A percentile compares a stretch with the other conserved stretches of the same genome.
Conservation (phyloP, 768 basidiomycete species). For the Boletus fagicola region DNA sequence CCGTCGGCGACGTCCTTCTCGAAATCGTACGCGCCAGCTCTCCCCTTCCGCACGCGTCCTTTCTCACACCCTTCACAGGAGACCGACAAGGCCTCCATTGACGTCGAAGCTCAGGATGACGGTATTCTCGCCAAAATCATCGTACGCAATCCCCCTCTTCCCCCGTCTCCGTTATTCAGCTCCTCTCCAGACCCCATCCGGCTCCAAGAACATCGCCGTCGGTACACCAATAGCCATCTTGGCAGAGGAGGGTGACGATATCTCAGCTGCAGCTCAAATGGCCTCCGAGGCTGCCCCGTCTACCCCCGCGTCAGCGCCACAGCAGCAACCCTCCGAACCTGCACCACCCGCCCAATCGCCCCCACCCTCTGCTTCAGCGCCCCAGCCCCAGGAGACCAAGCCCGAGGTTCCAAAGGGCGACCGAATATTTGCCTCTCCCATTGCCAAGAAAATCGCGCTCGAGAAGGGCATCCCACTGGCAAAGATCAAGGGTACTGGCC, state of each 20-base stretch:
- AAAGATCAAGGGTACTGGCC: slow-evolving; percentile 91
- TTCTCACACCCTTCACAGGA: slow-evolving; percentile 52
- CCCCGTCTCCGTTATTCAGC: not conserved
- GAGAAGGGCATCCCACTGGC: slow-evolving; percentile 90
- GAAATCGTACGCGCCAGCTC: slow-evolving; percentile 70
- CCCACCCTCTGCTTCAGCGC: slow-evolving; percentile 34
- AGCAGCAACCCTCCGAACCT: slow-evolving; percentile 42
- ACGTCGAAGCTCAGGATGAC: slow-evolving; percentile 98
- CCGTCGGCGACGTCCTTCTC: slow-evolving; percentile 89
- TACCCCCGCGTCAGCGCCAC: slow-evolving; percentile 32
- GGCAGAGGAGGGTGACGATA: slow-evolving; percentile 93
- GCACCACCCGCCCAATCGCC: slow-evolving; percentile 38
- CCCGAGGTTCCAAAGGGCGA: slow-evolving; percentile 63
- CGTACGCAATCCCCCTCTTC: slow-evolving; percentile 45
- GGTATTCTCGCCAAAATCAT: slow-evolving; percentile 96
- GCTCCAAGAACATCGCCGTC: slow-evolving; percentile 83
- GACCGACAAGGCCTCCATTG: slow-evolving; percentile 99
- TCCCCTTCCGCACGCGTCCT: not conserved
- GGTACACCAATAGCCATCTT: slow-evolving; percentile 89
- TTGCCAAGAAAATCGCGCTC: slow-evolving; percentile 95
- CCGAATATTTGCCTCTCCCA: slow-evolving; percentile 91
- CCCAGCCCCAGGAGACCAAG: slow-evolving; percentile 43
- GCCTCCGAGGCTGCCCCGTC: slow-evolving; percentile 60
- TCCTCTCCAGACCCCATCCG: slow-evolving; percentile 63
- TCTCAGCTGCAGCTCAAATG: slow-evolving; percentile 76